A percentile compares a stretch with the other conserved stretches of the same genome.
Conservation (phyloP, 108 stramenopile species). For the Schizochytrium sp. region DNA sequence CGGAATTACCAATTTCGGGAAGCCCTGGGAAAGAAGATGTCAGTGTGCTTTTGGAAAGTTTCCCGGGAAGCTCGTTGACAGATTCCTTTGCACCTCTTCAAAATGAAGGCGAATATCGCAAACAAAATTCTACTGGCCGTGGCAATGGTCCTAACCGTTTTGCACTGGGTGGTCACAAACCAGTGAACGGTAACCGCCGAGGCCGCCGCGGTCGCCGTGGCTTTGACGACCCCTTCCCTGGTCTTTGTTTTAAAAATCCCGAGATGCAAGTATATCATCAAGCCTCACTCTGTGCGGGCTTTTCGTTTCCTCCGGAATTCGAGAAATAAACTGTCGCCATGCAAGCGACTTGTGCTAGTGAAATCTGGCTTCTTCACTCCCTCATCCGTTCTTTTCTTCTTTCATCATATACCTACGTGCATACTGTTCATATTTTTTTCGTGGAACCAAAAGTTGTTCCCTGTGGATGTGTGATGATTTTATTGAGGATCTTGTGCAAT, state of each 20-base stretch:
- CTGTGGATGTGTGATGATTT: too few species aligned
- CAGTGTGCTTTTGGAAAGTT: slow-evolving; percentile 28
- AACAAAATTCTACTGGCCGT: too few species aligned
- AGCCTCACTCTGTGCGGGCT: slow-evolving; percentile 44
- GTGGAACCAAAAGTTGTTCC: too few species aligned
- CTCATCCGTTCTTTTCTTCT: too few species aligned
- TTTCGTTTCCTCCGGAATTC: slow-evolving; percentile 26
- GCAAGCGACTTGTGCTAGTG: too few species aligned
- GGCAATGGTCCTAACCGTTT: too few species aligned
- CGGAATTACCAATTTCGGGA: not conserved
- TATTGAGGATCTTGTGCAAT: too few species aligned
- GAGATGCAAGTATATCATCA: slow-evolving; percentile 3
- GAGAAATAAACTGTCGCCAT: not conserved
- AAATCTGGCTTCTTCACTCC: too few species aligned
- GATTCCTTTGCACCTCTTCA: slow-evolving; percentile 26
- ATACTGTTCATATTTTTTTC: too few species aligned
- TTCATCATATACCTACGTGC: too few species aligned
- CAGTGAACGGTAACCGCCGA: not conserved
- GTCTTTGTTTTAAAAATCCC: slow-evolving; percentile 19
- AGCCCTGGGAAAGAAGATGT: slow-evolving; percentile 12
- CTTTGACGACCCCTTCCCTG: slow-evolving; percentile 26
- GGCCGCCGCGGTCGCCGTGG: not conserved
- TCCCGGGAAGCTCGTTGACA: slow-evolving; percentile 31
- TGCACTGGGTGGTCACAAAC: too few species aligned
- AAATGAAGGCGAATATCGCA: not conserved